Conservation (phyloP, 352 stramenopile genomes). For the Globisporangium middletonii region DNA sequence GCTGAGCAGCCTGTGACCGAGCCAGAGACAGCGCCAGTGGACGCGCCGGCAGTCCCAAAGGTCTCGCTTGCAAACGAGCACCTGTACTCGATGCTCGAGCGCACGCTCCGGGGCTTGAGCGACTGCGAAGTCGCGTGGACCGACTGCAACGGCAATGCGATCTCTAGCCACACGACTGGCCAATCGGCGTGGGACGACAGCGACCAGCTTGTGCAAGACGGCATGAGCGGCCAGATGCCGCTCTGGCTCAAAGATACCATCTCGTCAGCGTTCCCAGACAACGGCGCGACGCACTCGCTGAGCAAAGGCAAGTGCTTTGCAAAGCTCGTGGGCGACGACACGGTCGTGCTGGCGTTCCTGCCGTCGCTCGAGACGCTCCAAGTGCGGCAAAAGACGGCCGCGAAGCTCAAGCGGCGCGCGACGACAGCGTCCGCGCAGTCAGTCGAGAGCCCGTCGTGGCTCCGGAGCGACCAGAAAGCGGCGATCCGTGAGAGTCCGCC, state of each 20-base stretch:
- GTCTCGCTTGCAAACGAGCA: conserved; percentile 65
- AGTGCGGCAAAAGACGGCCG: conserved; percentile 24
- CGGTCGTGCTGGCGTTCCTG: conserved; percentile 74
- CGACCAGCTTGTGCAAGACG: conserved; percentile 32
- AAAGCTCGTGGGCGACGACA: conserved; percentile 69
- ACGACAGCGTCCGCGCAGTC: conserved; percentile 6
- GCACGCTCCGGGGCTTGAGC: conserved; percentile 65
- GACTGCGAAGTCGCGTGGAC: conserved; percentile 86
- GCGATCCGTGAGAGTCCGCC: conserved; percentile 1
- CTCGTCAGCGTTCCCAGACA: conserved; percentile 33
- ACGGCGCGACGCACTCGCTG: conserved; percentile 25
- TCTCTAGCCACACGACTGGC: conserved; percentile 13
- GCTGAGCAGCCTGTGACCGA: conserved; percentile 6
- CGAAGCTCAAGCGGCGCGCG: conserved; percentile 5
- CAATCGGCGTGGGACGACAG: conserved; percentile 20
- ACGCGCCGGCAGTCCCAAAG: conserved; percentile 12
- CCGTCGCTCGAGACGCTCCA: conserved; percentile 58
- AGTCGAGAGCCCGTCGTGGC: conserved; percentile 1
- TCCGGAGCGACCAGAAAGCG: conserved; percentile 2
- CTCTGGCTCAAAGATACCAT: conserved; percentile 65
- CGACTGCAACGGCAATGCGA: conserved; percentile 49
- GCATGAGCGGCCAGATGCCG: conserved; percentile 54
- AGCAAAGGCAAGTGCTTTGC: conserved; percentile 83
- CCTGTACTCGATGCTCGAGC: conserved; percentile 84
- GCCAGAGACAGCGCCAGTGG: neutral